These are phyloP conservation scores for Apophysomyces elegans DNA, from an alignment of 371 early-diverging fungal species.

Conservation along the genomic window DNA sequence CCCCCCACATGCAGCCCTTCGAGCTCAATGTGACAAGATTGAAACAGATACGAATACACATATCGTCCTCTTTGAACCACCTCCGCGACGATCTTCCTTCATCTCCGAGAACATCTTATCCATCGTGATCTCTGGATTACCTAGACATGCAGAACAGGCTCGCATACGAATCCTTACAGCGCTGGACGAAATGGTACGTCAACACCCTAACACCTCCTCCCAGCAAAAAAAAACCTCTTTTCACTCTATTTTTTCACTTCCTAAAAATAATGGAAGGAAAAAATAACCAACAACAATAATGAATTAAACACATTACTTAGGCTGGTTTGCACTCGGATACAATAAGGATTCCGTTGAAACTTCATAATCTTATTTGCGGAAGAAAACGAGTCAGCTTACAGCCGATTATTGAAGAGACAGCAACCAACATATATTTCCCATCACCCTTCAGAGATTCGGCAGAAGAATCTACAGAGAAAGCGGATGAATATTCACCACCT, in stretches of 20 bases:
- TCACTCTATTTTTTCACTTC: slow-evolving; percentile 7
- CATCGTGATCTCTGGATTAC: slow-evolving; percentile 48
- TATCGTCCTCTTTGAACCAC: slow-evolving; percentile 30
- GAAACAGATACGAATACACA: slow-evolving; percentile 42
- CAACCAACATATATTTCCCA: slow-evolving; percentile 79
- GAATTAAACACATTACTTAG: slow-evolving; percentile 12
- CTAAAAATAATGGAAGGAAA: neutral
- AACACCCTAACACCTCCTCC: too few relatives aligned
- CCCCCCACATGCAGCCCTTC: slow-evolving; percentile 20
- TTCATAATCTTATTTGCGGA: slow-evolving; percentile 75
- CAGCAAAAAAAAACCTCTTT: neutral
- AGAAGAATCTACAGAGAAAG: slow-evolving; percentile 24
- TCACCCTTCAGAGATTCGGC: slow-evolving; percentile 55
- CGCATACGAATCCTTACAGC: slow-evolving; percentile 44
- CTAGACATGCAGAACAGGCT: slow-evolving; percentile 45
- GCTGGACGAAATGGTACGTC: slow-evolving; percentile 35
- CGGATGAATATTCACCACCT: slow-evolving; percentile 15
- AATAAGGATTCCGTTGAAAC: slow-evolving; percentile 39
- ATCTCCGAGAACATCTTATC: slow-evolving; percentile 41
- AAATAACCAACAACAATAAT: too few relatives aligned
- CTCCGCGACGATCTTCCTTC: slow-evolving; percentile 36
- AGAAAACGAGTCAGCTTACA: slow-evolving; percentile 69
- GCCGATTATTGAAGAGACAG: slow-evolving; percentile 73
- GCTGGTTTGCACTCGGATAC: slow-evolving; percentile 26
- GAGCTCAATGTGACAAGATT: slow-evolving; percentile 39